Percentiles rank a stretch among this genome's conserved stretches.
These are phyloP conservation scores for Pochonia chlamydosporia DNA, from an alignment of 2,329 filamentous ascomycete genomes.

Conservation along the genomic window DNA sequence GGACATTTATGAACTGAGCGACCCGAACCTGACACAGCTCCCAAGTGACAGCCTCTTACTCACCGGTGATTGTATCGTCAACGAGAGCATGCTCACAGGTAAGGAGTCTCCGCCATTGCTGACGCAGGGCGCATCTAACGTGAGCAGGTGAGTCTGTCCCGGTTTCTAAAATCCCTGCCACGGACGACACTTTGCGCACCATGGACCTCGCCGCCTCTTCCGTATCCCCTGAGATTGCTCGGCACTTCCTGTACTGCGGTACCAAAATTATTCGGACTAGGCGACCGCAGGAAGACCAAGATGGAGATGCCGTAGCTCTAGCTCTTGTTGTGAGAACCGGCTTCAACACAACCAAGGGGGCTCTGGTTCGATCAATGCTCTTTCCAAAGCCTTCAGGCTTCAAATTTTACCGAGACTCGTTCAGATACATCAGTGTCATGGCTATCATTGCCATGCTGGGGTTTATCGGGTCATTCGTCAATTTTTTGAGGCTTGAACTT, in stretches of 20 bases:
- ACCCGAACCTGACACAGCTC: conserved; percentile 80
- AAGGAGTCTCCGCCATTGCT: conserved; percentile 24
- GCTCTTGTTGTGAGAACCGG: conserved; percentile 91
- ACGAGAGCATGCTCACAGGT: conserved; percentile 94
- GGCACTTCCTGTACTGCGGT: conserved; percentile 88
- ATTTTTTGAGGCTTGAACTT: conserved; percentile 80
- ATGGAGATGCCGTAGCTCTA: conserved; percentile 83
- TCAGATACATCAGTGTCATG: conserved; percentile 98
- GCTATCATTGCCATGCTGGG: conserved; percentile 76
- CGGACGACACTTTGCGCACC: conserved; percentile 67
- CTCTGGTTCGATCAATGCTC: conserved; percentile 92
- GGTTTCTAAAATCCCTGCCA: conserved; percentile 84
- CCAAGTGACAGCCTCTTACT: conserved; percentile 89
- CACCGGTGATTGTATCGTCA: conserved; percentile 94
- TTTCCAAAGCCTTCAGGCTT: conserved; percentile 98
- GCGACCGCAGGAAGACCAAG: conserved; percentile 77
- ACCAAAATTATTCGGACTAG: conserved; percentile 92
- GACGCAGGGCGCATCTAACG: conserved; percentile 6
- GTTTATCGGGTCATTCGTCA: conserved; percentile 85
- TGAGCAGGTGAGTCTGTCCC: conserved; percentile 79
- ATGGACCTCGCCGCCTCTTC: conserved; percentile 78
- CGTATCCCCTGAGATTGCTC: conserved; percentile 75
- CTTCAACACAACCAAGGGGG: conserved; percentile 96
- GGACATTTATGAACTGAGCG: conserved; percentile 94
- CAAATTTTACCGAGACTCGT: conserved; percentile 97